A percentile compares a stretch with the other conserved stretches of the same genome.
phyloP scores from a whole-genome alignment of 495 filamentous ascomycete species.

The Trichoderma gamsii region DNA sequence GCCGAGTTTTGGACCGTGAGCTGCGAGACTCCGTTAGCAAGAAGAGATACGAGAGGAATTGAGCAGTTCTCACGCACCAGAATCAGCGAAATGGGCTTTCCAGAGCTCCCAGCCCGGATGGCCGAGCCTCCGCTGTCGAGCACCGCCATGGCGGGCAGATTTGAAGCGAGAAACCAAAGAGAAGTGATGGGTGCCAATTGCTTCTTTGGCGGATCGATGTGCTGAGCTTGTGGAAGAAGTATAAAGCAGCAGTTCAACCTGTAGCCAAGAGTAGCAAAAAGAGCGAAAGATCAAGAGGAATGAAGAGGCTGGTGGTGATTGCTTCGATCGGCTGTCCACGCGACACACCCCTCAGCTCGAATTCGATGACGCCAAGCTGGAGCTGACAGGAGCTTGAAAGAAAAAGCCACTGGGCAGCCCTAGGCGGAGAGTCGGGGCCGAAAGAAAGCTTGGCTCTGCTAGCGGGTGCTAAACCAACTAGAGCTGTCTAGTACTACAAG shows the following conservation, averaged over 20 bases:
- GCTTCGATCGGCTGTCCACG: too few species aligned
- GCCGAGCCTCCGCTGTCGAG: slow-evolving; percentile 6
- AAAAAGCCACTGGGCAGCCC: too few species aligned
- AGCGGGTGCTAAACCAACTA: too few species aligned
- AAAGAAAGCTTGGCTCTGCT: too few species aligned
- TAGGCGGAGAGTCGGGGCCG: too few species aligned
- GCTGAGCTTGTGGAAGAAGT: neutral
- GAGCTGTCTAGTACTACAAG: too few species aligned
- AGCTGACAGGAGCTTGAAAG: too few species aligned
- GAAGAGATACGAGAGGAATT: neutral
- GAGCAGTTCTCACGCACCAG: neutral
- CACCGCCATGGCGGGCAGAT: slow-evolving; percentile 13
- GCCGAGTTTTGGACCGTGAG: slow-evolving; percentile 75
- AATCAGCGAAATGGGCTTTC: neutral
- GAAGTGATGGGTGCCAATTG: neutral
- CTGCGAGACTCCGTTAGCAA: slow-evolving; percentile 32
- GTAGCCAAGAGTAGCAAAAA: too few species aligned
- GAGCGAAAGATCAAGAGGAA: too few species aligned
- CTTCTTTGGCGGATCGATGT: neutral
- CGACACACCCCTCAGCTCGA: too few species aligned
- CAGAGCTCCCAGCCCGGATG: neutral
- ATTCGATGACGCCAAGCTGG: too few species aligned
- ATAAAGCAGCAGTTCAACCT: neutral
- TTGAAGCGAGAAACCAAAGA: neutral
- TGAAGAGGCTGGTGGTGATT: too few species aligned